Evolutionary conservation across 306 rosid genomes (phyloP), one percentile per base, ranked within the genome.

Genomic region (Amphicarpaea edgeworthii): DNA sequence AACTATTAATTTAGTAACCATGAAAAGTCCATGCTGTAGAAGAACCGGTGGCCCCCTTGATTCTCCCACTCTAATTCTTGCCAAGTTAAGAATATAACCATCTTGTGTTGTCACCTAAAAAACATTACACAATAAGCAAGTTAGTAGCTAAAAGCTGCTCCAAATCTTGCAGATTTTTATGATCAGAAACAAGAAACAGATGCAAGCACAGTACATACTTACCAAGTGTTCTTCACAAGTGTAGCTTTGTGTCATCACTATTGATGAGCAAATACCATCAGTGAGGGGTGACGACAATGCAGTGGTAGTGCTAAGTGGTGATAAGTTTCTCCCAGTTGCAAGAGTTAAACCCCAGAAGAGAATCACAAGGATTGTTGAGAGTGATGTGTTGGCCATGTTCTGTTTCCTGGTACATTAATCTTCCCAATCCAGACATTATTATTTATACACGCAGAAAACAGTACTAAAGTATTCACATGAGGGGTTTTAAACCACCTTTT

Each of bases 1-100:
- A 63, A 62, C 26, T 72, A 68, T 15, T 60, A 30, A 30, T 30
- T 30, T 30, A 73, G 19, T 42, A 84, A 71, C 97, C 96, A 90
- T 84, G 79, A 92, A 74, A 38, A 92, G 86, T 12, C 96, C 93
- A 40, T 92, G 97, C 47, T 90, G 97, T 37, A 92, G 80, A 76
- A 92, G 77, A 84, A 90, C 89, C 0, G 96, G 97, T 38, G 58
- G 50, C 71, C 84, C 85, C 3, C 83, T 73, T 3, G 88, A 79
- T 70, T 55, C 21, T 40, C 84, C 88, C 26, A 17, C 83, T n/a
- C 78, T 70, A 77, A 92, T 88, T 85, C 97, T 90, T 61, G 86
- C 92, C 83, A 92, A 46, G 77, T 87, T 87, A n/a, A 90, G 89
- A 75, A 90, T 70, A 55, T 85, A 92, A 23, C 96, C 96, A 80